These are phyloP conservation scores for Sugiyamaella xylanicola DNA, from an alignment of 1,139 yeast genomes.

Conservation along the genomic window DNA sequence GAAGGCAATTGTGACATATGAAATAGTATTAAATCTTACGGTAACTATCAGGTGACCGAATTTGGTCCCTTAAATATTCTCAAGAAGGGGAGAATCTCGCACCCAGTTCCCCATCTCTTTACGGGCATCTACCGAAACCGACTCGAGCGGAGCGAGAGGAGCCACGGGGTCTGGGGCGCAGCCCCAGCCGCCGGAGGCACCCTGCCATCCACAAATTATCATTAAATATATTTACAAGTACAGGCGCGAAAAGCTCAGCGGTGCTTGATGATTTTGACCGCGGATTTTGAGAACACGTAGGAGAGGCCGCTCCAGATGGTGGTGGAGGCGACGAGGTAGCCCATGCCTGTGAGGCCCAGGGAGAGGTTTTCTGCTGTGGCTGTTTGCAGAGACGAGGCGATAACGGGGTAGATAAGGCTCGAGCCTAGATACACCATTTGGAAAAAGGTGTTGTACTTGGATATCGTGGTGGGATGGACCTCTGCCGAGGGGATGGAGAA, in stretches of 20 bases:
- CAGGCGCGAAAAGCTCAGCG: background rate
- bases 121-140: too few relatives aligned
- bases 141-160: background rate
- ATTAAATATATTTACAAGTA: background rate
- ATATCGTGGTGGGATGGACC: conserved; percentile 84
- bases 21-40: too few relatives aligned
- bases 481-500: conserved; percentile 81
- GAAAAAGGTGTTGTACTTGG: conserved; percentile 84
- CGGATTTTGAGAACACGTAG: conserved; percentile 67
- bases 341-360: conserved; percentile 43
- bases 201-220: background rate
- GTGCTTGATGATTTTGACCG: conserved; percentile 53
- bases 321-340: conserved; percentile 70
- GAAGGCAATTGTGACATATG: too few relatives aligned
- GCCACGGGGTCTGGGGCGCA: background rate
- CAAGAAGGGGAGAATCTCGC: too few relatives aligned
- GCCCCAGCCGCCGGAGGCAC: conserved; percentile 5
- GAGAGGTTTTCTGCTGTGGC: conserved; percentile 29
- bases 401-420: conserved; percentile 67
- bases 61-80: too few relatives aligned
- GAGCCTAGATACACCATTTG: conserved; percentile 90
- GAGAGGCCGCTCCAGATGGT: conserved; percentile 79
- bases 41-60: too few relatives aligned
- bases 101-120: too few relatives aligned
- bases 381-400: conserved; percentile 44